These are phyloP conservation scores for Azolla pinnata DNA, from an alignment of 75 land plant species.

Conservation along the genomic window DNA sequence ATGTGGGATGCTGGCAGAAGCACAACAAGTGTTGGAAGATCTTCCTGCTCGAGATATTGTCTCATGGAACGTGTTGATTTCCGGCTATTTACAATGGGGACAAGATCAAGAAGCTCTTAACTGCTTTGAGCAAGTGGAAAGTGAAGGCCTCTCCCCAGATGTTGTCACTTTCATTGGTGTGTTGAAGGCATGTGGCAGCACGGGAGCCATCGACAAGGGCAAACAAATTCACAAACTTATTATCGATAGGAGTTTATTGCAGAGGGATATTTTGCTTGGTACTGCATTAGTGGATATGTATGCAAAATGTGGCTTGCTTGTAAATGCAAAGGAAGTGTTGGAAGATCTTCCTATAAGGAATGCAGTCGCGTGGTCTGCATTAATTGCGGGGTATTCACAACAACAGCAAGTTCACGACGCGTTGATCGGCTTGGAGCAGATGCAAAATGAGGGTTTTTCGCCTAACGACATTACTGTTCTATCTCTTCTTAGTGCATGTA, in stretches of 20 bases:
- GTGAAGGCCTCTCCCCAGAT: conserved; percentile 11
- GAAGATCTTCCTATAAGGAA: conserved; percentile 21
- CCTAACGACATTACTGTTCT: conserved; percentile 12
- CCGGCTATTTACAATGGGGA: conserved; percentile 9
- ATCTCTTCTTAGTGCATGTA: conserved; percentile 16
- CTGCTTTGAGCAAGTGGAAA: conserved; percentile 14
- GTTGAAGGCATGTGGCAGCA: conserved; percentile 9
- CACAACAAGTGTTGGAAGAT: conserved; percentile 22
- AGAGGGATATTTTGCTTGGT: conserved; percentile 5
- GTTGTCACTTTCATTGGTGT: conserved; percentile 7
- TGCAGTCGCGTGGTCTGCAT: conserved; percentile 27
- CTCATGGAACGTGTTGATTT: conserved; percentile 25
- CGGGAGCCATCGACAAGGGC: conserved; percentile 13
- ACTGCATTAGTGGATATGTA: conserved; percentile 42
- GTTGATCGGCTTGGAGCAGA: conserved; percentile 20
- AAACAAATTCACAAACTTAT: conserved; percentile 11
- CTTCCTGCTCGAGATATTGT: conserved; percentile 12
- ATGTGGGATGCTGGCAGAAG: conserved; percentile 16
- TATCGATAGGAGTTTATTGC: conserved; percentile 5
- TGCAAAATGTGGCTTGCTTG: conserved; percentile 32
- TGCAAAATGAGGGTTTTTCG: conserved; percentile 14
- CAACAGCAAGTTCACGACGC: conserved; percentile 26
- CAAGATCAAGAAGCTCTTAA: conserved; percentile 12
- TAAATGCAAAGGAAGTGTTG: conserved; percentile 21
- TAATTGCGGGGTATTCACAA: conserved; percentile 31